phyloP scores from a whole-genome alignment of 169 alveolate species.

The Plasmodium vinckei region DNA sequence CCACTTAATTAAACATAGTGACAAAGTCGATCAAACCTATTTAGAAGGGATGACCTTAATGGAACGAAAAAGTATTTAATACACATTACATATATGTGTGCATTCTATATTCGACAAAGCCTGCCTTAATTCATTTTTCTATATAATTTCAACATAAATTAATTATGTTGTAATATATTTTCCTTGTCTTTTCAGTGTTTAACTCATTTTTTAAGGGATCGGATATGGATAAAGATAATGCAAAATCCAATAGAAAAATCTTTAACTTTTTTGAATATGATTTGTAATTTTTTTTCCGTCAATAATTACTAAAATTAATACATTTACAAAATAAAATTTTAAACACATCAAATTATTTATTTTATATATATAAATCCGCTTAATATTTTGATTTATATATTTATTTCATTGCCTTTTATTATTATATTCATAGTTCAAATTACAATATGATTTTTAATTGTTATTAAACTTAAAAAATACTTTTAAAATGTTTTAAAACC shows the following conservation, averaged over 20 bases:
- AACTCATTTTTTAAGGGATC: constrained; percentile 66
- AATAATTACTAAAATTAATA: not conserved
- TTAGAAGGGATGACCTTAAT: constrained; percentile 71
- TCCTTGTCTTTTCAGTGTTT: constrained; percentile 42
- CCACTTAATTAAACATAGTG: constrained; percentile 77
- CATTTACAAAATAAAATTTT: not conserved
- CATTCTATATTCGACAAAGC: not conserved
- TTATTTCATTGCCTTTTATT: too few relatives aligned
- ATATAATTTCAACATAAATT: not conserved
- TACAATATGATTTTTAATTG: constrained; percentile 22
- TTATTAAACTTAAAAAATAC: constrained; percentile 19
- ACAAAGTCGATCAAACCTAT: constrained; percentile 73
- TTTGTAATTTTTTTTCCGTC: constrained; percentile 14
- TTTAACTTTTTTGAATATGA: constrained; percentile 70
- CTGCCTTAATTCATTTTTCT: not conserved
- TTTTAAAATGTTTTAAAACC: constrained; percentile 18
- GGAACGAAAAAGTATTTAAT: constrained; percentile 64
- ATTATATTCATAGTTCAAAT: not conserved
- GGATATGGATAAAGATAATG: constrained; percentile 51
- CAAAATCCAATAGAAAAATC: constrained; percentile 54
- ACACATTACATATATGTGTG: not conserved
- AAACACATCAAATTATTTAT: not conserved
- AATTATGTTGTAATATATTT: not conserved
- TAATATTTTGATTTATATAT: too few relatives aligned
- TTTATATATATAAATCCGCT: not conserved